These are phyloP conservation scores for Rosa rugosa DNA, from an alignment of 306 rosid species.

Conservation along the genomic window DNA sequence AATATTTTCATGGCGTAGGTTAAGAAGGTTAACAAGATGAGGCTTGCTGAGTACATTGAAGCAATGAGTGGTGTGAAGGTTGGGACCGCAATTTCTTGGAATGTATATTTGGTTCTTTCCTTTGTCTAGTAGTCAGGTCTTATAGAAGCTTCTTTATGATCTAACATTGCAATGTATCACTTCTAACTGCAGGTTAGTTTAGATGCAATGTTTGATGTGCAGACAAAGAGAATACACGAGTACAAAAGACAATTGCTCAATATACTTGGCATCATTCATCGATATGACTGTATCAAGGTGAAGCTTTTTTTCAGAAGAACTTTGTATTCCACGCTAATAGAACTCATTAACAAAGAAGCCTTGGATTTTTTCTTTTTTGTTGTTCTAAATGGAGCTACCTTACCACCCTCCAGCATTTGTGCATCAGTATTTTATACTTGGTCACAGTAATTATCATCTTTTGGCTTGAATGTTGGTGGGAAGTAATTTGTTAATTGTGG, in stretches of 20 bases:
- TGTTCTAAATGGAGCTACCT: neutral
- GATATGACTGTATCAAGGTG: constrained; percentile 78
- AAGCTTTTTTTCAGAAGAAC: constrained; percentile 20
- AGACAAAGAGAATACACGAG: constrained; percentile 75
- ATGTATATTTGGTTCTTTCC: constrained; percentile 5
- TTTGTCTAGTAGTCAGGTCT: constrained; percentile 12
- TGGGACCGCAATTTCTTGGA: neutral
- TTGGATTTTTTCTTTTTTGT: neutral
- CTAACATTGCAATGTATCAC: constrained; percentile 22
- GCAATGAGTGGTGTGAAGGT: constrained; percentile 75
- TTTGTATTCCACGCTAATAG: neutral
- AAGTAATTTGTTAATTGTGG: constrained; percentile 7
- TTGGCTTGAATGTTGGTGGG: constrained; percentile 8
- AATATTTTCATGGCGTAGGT: constrained; percentile 44
- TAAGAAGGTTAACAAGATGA: constrained; percentile 65
- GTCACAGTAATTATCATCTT: constrained; percentile 15
- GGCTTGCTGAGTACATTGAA: constrained; percentile 75
- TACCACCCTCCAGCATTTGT: neutral
- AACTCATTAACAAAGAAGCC: neutral
- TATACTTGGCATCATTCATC: constrained; percentile 67
- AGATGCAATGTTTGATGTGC: constrained; percentile 86
- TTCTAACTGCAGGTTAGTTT: constrained; percentile 57
- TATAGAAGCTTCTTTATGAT: constrained; percentile 12
- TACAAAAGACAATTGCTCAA: constrained; percentile 82
- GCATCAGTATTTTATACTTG: constrained; percentile 8